Evolutionary conservation across 139 green algal genomes (phyloP), one percentile per base, ranked within the genome.

Genomic region (Tetradesmus lagerheimii): DNA sequence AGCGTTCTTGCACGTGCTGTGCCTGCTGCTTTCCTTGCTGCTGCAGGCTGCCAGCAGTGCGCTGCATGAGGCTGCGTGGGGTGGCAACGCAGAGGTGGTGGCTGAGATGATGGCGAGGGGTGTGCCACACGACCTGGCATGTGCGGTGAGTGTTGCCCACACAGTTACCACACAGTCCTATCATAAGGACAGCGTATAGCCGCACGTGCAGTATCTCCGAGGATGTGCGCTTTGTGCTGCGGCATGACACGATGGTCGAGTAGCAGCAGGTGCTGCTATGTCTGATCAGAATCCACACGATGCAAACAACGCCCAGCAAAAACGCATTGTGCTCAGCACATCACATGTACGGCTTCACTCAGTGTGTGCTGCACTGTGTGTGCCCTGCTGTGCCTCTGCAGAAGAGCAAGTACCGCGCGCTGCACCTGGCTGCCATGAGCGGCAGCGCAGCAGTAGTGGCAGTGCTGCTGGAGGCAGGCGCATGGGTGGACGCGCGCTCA

Each of bases 371-470:
- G 62, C 62, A 9, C 9, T 75, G 15, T 34, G n/a, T n/a, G n/a
- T n/a, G n/a, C n/a, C n/a, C 47, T 76, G 9, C 47, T 62, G 47
- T 62, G 47, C 37, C 4, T 27, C 25, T 83, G 85, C 85, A 89
- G 85, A 83, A 75, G 31, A 83, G 31, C 45, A 74, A 77, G 71
- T 89, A 57, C 43, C n/a, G 71, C 14, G 38, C 85, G 43, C 74
- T 89, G 71, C 85, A 89, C 71, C 85, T 89, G 23, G 85, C 85
- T 57, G 85, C 85, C 6, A 75, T 89, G 85, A 83, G 41, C 16
- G 74, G 74, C 85, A 83, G 45, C 20, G 43, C 45, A 38, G 16
- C 50, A 45, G 41, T 74, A 18, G 74, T 89, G 71, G 27, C 62
- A 12, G 85, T 76, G 34, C 85, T 89, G 14, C 43, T 89, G 15